These are phyloP conservation scores for Pythium guiyangense DNA, from an alignment of 352 stramenopile genomes.

Conservation along the genomic window DNA sequence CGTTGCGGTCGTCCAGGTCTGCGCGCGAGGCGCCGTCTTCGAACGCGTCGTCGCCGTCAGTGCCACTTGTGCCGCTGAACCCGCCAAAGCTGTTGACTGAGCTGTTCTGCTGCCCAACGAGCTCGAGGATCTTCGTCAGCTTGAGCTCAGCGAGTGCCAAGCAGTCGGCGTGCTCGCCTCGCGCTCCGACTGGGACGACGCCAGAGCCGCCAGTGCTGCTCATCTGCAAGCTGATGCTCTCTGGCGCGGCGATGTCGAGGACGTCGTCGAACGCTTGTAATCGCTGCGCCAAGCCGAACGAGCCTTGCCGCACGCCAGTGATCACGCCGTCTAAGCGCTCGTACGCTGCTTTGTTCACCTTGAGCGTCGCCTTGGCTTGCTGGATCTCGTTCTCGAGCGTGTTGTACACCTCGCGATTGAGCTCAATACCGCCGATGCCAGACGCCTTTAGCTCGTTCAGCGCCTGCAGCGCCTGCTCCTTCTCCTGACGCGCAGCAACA, in stretches of 20 bases:
- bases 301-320: slow-evolving; percentile 67
- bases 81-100: slow-evolving; percentile 53
- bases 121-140: slow-evolving; percentile 69
- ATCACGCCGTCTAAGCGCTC: slow-evolving; percentile 76
- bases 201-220: background rate
- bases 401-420: slow-evolving; percentile 82
- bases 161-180: slow-evolving; percentile 52
- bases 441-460: slow-evolving; percentile 82
- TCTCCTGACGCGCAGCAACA: slow-evolving; percentile 47
- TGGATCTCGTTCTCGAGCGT: slow-evolving; percentile 73
- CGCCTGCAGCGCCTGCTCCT: slow-evolving; percentile 48
- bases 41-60: slow-evolving; percentile 23
- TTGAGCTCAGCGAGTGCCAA: slow-evolving; percentile 66
- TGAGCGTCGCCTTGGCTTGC: slow-evolving; percentile 61
- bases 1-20: slow-evolving; percentile 49
- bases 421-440: slow-evolving; percentile 65
- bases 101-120: slow-evolving; percentile 67
- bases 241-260: slow-evolving; percentile 23
- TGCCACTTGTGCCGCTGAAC: slow-evolving; percentile 19
- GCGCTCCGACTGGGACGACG: background rate
- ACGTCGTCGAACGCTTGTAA: slow-evolving; percentile 72
- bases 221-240: slow-evolving; percentile 2
- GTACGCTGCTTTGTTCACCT: slow-evolving; percentile 74
- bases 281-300: slow-evolving; percentile 57
- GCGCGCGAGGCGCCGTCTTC: slow-evolving; percentile 24